Evolutionary conservation across 768 basidiomycete genomes (phyloP), one percentile per base, ranked within the genome.

Genomic region (Termitomyces sp.): DNA sequence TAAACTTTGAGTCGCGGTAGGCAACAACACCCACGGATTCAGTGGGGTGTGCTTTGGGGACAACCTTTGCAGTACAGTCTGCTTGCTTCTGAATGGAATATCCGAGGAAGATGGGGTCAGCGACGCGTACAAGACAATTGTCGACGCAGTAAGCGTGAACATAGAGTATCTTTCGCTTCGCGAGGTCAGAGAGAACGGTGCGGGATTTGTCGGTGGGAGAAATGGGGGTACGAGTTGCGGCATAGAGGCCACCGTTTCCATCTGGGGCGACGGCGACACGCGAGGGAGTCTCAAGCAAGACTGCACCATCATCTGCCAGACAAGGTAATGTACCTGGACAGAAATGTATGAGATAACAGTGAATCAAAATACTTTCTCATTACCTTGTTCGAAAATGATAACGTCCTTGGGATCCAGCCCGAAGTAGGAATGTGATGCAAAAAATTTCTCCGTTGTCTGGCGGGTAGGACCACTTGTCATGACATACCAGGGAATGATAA

Each of bases 391-490:
- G 65, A 99, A 99, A 75, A 99, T 82, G 53, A 98, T 77, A 61
- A 99, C 88, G 66, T 97, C 88, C 61, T 85, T 78, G 58, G 84
- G 68, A 54, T 86, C 70, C 60, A 99, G 81, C 4, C 96, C 95
- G 69, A 98, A 99, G 76, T 81, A 91, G 3, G 73, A 71, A 73
- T 94, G 81, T 60, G 82, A 76, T 61, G 75, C 76, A 75, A 98
- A 98, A 80, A 89, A 98, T 30, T 75, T 76, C 72, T 93, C 91
- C 24, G 97, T 98, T 37, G 88, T 90, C 42, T 74, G 78, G 63
- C 94, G 85, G 37, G 97, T 99, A 41, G 96, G 97, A 24, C 95
- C 95, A 69, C 92, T 95, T 58, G 96, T 98, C 97, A 99, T 99
- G 68, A 99, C 86, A 76, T 98, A 98, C 97, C 97, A 98, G 39